Base-by-base conservation (phyloP, 441 rosid species). In the Pelargonium myrrhifolium region DNA sequence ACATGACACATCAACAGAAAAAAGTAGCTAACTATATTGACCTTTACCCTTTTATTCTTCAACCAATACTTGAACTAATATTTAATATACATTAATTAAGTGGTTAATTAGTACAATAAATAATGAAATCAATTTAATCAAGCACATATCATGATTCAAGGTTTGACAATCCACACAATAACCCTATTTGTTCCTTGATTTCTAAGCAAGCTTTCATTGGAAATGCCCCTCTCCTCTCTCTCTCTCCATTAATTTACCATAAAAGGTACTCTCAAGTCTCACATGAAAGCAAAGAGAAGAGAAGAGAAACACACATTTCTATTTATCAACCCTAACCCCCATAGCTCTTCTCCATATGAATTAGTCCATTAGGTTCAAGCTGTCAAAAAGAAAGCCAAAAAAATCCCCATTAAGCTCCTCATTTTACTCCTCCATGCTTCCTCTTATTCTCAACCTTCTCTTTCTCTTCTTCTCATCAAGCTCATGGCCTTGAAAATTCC, bases 121-220 rank as follows among this genome's bases (percentile, higher is more conserved):
- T 51, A 3, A 51, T 4, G 14, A 45, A 58, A 70, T 64, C 72
- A 76, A 26, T 74, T 71, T 64, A 75, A 78, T 84, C 83, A 78
- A 81, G 67, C 68, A 51, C 64, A 62, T 69, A 80, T 77, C n/a
- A n/a, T n/a, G 72, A 84, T 78, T 83, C 74, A 39, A 69, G 72
- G 70, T 79, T 83, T 81, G 87, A 79, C 70, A 87, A 80, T 69
- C 61, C 58, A 45, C 47, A 80, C 73, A 65, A 69, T 76, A 62
- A 26, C 68, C 56, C 60, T 49, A 75, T 63, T 62, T 66, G 75
- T 80, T 70, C 73, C 89, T 87, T 87, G 78, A 75, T 70, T 76
- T 87, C 79, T 69, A 87, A 87, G 92, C 64, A 72, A 83, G 2
- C 72, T 72, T 58, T 81, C 78, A 81, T 83, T 83, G 78, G 70